These are phyloP conservation scores for Ambrosiella cleistominuta DNA, from an alignment of 2,329 filamentous ascomycete genomes.

Conservation along the genomic window DNA sequence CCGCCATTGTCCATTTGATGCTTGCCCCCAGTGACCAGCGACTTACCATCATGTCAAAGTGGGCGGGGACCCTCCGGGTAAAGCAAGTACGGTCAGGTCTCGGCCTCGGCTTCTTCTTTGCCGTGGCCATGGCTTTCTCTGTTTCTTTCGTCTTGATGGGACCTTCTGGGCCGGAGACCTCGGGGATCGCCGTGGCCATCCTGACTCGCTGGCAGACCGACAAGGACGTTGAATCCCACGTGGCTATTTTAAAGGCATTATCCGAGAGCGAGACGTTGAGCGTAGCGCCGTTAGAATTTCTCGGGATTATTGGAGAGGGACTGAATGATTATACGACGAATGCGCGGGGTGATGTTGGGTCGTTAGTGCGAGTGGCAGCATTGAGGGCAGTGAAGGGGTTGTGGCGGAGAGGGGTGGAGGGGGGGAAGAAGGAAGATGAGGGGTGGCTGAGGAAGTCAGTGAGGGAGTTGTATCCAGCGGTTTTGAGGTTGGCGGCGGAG, in stretches of 20 bases:
- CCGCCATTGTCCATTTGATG: constrained; percentile 32
- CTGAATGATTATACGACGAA: constrained; percentile 86
- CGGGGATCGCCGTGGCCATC: constrained; percentile 27
- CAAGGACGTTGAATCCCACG: constrained; percentile 32
- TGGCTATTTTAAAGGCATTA: constrained; percentile 38
- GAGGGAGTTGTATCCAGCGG: constrained; percentile 28
- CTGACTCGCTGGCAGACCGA: constrained; percentile 35
- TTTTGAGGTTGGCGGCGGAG: constrained; percentile 60
- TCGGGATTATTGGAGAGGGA: constrained; percentile 34
- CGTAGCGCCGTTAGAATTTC: constrained; percentile 24
- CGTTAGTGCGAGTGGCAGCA: constrained; percentile 65
- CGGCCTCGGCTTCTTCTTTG: constrained; percentile 35
- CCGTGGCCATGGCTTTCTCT: constrained; percentile 32
- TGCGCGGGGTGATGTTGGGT: constrained; percentile 77
- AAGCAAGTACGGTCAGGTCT: constrained; percentile 22
- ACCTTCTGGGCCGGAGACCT: constrained; percentile 4
- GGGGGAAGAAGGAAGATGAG: constrained; percentile 13
- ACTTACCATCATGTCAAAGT: constrained; percentile 25
- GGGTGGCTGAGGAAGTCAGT: constrained; percentile 19
- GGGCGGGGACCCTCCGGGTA: constrained; percentile 27
- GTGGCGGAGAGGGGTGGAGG: constrained; percentile 23
- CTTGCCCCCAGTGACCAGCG: constrained; percentile 24
- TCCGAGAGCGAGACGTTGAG: constrained; percentile 28
- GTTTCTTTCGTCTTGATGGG: constrained; percentile 17
- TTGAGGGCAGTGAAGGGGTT: constrained; percentile 57